Conservation (phyloP, 305 asterid species). For the Solanum hybrid region DNA sequence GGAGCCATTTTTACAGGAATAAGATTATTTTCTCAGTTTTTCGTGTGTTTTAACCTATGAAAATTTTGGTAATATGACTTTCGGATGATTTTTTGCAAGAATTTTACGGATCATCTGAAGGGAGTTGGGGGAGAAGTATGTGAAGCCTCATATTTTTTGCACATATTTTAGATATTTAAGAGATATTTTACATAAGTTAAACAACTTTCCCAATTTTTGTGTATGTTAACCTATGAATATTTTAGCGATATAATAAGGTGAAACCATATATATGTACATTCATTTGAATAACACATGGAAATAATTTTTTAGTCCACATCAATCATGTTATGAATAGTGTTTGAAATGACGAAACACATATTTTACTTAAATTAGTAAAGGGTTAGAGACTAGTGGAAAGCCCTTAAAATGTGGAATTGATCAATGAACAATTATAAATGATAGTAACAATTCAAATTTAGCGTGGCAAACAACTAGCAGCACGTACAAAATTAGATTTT, state of each 20-base stretch:
- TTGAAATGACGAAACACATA: background rate
- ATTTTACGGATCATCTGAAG: background rate
- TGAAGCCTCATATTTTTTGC: background rate
- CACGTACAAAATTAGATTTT: background rate
- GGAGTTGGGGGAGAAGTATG: background rate
- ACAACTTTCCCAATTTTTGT: too few relatives aligned
- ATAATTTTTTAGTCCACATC: background rate
- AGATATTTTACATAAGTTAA: too few relatives aligned
- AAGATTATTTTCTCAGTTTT: background rate
- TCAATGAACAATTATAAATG: background rate
- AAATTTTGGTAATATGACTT: background rate
- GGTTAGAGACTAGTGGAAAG: background rate
- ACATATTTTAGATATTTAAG: too few relatives aligned
- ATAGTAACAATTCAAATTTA: background rate
- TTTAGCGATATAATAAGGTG: background rate
- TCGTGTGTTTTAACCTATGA: background rate
- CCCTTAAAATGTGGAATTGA: background rate
- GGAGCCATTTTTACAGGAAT: background rate
- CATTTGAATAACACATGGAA: background rate
- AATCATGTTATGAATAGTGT: background rate
- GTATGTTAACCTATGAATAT: too few relatives aligned
- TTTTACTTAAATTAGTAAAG: background rate
- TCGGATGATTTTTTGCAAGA: too few relatives aligned
- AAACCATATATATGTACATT: background rate
- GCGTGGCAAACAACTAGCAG: background rate